These are phyloP conservation scores for Starmerella ratchasimensis DNA, from an alignment of 805 yeast species.

Conservation along the genomic window DNA sequence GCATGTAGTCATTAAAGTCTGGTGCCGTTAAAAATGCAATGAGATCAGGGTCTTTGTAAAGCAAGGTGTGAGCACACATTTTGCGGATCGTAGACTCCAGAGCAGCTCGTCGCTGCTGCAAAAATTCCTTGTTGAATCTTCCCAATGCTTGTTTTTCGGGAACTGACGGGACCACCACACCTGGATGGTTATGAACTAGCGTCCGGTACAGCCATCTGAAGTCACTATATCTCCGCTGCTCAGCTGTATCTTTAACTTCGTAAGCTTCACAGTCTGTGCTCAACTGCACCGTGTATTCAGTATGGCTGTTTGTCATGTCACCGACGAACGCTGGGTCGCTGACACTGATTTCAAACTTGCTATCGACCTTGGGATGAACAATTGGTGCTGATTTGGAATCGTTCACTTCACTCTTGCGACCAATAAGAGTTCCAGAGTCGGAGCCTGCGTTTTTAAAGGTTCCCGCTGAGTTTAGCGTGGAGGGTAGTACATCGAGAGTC, in stretches of 20 bases:
- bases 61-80: conserved; percentile 40
- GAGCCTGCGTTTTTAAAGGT: too few species aligned
- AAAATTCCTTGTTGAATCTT: conserved; percentile 76
- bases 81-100: conserved; percentile 74
- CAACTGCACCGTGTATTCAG: conserved; percentile 68
- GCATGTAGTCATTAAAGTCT: conserved; percentile 53
- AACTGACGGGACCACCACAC: conserved; percentile 86
- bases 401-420: too few species aligned
- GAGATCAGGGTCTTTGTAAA: conserved; percentile 65
- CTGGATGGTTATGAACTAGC: conserved; percentile 74
- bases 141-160: conserved; percentile 91
- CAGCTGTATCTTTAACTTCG: conserved; percentile 36
- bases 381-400: too few species aligned
- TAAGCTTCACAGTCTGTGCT: conserved; percentile 35
- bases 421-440: too few species aligned
- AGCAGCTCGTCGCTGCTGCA: conserved; percentile 72
- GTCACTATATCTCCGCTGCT: conserved; percentile 77
- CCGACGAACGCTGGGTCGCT: conserved; percentile 39
- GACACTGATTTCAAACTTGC: conserved; percentile 12
- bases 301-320: conserved; percentile 76
- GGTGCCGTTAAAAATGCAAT: conserved; percentile 63
- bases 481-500: too few species aligned
- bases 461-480: too few species aligned
- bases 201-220: conserved; percentile 91
- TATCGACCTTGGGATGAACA: background rate